Evolutionary conservation across 2,329 filamentous ascomycete genomes (phyloP).

Genomic region (Cordyceps sp.): DNA sequence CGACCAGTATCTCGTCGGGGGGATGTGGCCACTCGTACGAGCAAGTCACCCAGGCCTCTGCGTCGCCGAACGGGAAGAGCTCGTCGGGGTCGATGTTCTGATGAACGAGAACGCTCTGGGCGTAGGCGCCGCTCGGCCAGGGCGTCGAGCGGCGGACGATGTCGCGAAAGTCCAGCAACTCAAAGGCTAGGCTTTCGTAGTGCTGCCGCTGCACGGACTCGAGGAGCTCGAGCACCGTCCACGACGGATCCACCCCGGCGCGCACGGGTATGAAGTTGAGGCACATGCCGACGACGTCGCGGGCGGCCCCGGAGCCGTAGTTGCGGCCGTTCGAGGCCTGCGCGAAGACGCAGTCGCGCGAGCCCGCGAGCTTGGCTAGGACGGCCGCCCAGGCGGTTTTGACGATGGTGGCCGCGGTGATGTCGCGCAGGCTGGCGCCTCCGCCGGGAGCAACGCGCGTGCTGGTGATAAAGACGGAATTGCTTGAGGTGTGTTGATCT

Average conservation of each 20-base stretch:
- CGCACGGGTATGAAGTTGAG: conserved; percentile 24
- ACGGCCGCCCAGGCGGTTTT: conserved; percentile 27
- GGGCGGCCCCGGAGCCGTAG: conserved; percentile 11
- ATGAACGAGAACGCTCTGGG: conserved; percentile 23
- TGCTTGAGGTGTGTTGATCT: neutral
- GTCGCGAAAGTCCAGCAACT: conserved; percentile 9
- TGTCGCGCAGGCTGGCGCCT: conserved; percentile 6
- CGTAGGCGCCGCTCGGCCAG: conserved; percentile 16
- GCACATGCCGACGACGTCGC: conserved; percentile 23
- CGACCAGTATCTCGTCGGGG: conserved; percentile 3
- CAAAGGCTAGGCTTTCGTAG: conserved; percentile 9
- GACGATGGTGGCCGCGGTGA: conserved; percentile 19
- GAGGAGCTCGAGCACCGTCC: conserved; percentile 20
- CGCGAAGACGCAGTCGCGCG: conserved; percentile 22
- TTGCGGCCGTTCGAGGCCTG: conserved; percentile 23
- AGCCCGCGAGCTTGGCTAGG: conserved; percentile 18
- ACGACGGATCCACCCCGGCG: conserved; percentile 13
- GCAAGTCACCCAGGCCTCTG: conserved; percentile 3
- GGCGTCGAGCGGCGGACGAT: conserved; percentile 9
- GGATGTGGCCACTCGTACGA: conserved; percentile 4
- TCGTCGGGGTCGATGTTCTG: conserved; percentile 42
- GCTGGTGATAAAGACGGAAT: conserved; percentile 1
- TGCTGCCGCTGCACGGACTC: conserved; percentile 23
- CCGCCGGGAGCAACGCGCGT: conserved; percentile 1
- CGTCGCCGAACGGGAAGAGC: conserved; percentile 19